Evolutionary conservation across 108 stramenopile species (phyloP).

Genomic region (Discostella stelligeroides): DNA sequence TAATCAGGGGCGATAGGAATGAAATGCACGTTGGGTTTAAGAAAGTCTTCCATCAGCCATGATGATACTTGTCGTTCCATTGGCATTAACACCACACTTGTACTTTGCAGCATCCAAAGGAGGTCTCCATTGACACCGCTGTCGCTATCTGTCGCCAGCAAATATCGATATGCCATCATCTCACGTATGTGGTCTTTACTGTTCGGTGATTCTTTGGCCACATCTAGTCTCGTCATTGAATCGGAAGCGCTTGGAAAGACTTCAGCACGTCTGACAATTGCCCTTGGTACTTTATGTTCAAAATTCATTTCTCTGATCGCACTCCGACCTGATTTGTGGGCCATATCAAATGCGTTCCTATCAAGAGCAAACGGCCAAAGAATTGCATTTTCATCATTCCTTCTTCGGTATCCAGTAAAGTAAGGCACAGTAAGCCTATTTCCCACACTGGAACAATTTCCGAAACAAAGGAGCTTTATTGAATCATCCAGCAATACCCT

Average conservation of each 20-base stretch:
- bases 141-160: conserved; percentile 16
- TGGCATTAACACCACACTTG: conserved; percentile 49
- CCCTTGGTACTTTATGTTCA: conserved; percentile 18
- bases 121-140: conserved; percentile 20
- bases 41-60: conserved; percentile 77
- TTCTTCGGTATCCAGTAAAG: conserved; percentile 26
- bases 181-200: conserved; percentile 7
- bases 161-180: conserved; percentile 33
- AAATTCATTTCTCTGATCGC: conserved; percentile 28
- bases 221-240: background rate
- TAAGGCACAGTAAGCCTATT: conserved; percentile 17
- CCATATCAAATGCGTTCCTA: conserved; percentile 1
- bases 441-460: conserved; percentile 6
- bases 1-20: conserved; percentile 64
- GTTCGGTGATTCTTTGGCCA: conserved; percentile 1
- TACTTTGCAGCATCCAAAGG: conserved; percentile 44
- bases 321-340: conserved; percentile 21
- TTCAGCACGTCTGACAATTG: conserved; percentile 7
- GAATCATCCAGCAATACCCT: conserved; percentile 44
- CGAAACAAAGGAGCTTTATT: conserved; percentile 37
- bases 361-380: conserved; percentile 43
- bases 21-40: conserved; percentile 82
- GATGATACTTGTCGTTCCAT: conserved; percentile 35
- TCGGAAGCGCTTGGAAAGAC: background rate
- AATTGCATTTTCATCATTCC: conserved; percentile 11